phyloP scores from a whole-genome alignment of 257 asterid genomes.

The Ocimum tenuiflorum region DNA sequence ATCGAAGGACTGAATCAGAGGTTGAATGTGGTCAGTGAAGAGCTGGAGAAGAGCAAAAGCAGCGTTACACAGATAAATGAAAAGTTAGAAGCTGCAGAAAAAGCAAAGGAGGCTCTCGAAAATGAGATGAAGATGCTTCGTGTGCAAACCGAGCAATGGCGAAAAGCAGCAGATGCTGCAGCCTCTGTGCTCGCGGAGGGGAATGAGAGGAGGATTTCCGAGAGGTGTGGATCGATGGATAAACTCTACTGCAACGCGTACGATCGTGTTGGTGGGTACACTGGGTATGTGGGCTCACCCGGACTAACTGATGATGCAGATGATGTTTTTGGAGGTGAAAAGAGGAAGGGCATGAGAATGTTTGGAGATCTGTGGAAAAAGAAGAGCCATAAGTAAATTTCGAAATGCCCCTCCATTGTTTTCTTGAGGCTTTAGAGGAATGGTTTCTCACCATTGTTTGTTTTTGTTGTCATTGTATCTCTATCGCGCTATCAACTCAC shows the following conservation, averaged over 20 bases:
- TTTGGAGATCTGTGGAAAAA: conserved; percentile 88
- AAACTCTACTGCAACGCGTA: conserved; percentile 45
- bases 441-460: conserved; percentile 23
- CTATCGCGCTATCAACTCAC: background rate
- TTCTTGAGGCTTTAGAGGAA: background rate
- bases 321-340: conserved; percentile 60
- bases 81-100: conserved; percentile 52
- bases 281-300: conserved; percentile 58
- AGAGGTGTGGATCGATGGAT: conserved; percentile 96
- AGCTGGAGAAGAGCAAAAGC: conserved; percentile 52
- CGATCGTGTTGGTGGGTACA: conserved; percentile 41
- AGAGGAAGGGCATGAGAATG: conserved; percentile 72
- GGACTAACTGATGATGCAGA: conserved; percentile 44
- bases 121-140: conserved; percentile 74
- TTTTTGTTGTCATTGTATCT: conserved; percentile 5
- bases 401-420: background rate
- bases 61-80: conserved; percentile 24
- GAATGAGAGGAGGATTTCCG: conserved; percentile 60
- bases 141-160: conserved; percentile 92
- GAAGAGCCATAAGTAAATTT: conserved; percentile 61
- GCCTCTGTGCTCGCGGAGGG: conserved; percentile 61
- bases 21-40: conserved; percentile 36
- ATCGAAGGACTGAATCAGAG: conserved; percentile 32
- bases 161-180: conserved; percentile 99
- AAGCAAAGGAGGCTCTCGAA: conserved; percentile 52